Evolutionary conservation across 78 protist genomes (phyloP).

Genomic region (Creolimax fragrantissima): DNA sequence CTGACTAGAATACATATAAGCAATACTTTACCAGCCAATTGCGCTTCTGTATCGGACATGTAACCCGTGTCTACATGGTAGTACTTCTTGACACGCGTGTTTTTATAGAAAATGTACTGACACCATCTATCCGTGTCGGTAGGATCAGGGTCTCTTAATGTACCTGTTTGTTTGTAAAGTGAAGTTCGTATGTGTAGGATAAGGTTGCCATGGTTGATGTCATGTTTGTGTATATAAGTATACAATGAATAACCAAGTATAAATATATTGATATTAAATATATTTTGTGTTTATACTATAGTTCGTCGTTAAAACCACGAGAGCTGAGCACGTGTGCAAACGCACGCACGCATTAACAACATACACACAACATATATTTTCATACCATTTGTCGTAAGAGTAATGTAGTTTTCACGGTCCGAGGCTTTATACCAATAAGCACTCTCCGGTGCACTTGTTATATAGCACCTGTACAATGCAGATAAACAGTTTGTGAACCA

Average conservation of each 20-base stretch:
- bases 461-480: conserved; percentile 22
- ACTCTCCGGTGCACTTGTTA: conserved; percentile 6
- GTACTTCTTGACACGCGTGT: neutral
- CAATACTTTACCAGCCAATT: neutral
- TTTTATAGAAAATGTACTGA: conserved; percentile 24
- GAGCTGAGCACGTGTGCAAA: too few species aligned
- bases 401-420: neutral
- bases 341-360: too few species aligned
- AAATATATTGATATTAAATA: too few species aligned
- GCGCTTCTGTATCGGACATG: conserved; percentile 20
- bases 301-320: too few species aligned
- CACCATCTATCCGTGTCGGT: conserved; percentile 8
- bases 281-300: too few species aligned
- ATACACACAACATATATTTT: too few species aligned
- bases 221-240: neutral
- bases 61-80: conserved; percentile 19
- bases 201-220: too few species aligned
- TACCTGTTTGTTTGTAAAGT: neutral
- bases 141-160: conserved; percentile 8
- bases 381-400: neutral
- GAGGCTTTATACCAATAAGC: neutral
- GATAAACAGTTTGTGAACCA: neutral
- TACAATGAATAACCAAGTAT: too few species aligned
- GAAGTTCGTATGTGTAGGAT: neutral
- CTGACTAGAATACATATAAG: too few species aligned